phyloP scores from a whole-genome alignment of 1,139 yeast species.

The Geotrichum histeridarum region DNA sequence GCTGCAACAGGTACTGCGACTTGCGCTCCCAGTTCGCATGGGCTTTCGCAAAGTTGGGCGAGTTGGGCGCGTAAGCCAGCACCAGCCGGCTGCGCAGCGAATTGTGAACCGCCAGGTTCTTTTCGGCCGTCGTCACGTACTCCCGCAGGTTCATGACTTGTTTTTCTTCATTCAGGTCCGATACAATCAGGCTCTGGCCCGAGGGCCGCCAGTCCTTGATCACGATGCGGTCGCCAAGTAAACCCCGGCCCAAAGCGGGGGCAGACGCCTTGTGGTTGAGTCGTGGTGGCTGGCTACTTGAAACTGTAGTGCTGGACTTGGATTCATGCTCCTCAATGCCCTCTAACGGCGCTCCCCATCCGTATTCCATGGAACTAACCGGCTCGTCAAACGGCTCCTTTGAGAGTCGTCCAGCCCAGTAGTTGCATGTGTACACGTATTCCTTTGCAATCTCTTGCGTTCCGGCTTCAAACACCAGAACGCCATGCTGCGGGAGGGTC shows the following conservation, averaged over 20 bases:
- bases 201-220: slow-evolving; percentile 36
- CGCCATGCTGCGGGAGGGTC: slow-evolving; percentile 36
- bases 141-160: slow-evolving; percentile 30
- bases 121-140: slow-evolving; percentile 30
- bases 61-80: slow-evolving; percentile 28
- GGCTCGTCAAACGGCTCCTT: slow-evolving; percentile 62
- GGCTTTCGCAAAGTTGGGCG: slow-evolving; percentile 31
- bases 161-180: slow-evolving; percentile 31
- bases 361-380: slow-evolving; percentile 71
- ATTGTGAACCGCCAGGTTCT: slow-evolving; percentile 32
- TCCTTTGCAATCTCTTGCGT: slow-evolving; percentile 62
- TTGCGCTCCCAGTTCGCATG: slow-evolving; percentile 36
- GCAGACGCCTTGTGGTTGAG: slow-evolving; percentile 7
- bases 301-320: neutral
- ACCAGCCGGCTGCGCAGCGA: slow-evolving; percentile 26
- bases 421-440: slow-evolving; percentile 72
- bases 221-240: slow-evolving; percentile 30
- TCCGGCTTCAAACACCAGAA: slow-evolving; percentile 45
- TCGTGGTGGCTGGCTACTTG: neutral
- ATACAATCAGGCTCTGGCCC: slow-evolving; percentile 33
- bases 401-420: slow-evolving; percentile 82
- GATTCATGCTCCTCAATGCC: slow-evolving; percentile 7
- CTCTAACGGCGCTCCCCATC: slow-evolving; percentile 50
- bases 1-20: slow-evolving; percentile 33
- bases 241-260: slow-evolving; percentile 8